These are phyloP conservation scores for Pouteria glomerata DNA, from an alignment of 148 eudicot species.

Conservation along the genomic window DNA sequence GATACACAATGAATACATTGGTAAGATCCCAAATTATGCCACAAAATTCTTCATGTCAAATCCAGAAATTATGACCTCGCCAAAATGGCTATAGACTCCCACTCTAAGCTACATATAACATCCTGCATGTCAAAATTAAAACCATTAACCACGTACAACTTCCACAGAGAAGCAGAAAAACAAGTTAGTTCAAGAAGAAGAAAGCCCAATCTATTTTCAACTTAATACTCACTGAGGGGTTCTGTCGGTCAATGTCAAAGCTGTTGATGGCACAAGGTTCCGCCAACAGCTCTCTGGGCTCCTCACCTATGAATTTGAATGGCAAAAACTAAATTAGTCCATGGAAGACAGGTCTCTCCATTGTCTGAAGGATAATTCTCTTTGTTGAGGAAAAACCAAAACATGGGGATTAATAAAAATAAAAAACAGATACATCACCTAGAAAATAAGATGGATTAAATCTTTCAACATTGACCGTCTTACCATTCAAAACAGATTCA, in stretches of 20 bases:
- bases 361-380: not conserved
- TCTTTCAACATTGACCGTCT: not conserved
- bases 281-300: slow-evolving; percentile 66
- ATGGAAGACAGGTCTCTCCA: not conserved
- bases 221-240: slow-evolving; percentile 12
- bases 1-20: not conserved
- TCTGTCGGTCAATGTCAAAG: slow-evolving; percentile 23
- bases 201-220: not conserved
- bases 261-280: slow-evolving; percentile 66
- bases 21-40: not conserved
- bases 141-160: not conserved
- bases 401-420: no score
- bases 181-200: not conserved
- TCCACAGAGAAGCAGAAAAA: not conserved
- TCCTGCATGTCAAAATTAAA: slow-evolving; percentile 44
- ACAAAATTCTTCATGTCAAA: slow-evolving; percentile 4
- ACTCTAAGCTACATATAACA: slow-evolving; percentile 76
- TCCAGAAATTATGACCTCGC: slow-evolving; percentile 41
- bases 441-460: not conserved
- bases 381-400: no score
- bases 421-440: not conserved
- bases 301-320: slow-evolving; percentile 37
- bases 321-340: not conserved
- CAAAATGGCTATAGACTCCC: slow-evolving; percentile 83
- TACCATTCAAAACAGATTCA: not conserved